A percentile compares a stretch with the other conserved stretches of the same genome.
Conservation (phyloP, 805 yeast species). For the Cyberlindnera maritima region DNA sequence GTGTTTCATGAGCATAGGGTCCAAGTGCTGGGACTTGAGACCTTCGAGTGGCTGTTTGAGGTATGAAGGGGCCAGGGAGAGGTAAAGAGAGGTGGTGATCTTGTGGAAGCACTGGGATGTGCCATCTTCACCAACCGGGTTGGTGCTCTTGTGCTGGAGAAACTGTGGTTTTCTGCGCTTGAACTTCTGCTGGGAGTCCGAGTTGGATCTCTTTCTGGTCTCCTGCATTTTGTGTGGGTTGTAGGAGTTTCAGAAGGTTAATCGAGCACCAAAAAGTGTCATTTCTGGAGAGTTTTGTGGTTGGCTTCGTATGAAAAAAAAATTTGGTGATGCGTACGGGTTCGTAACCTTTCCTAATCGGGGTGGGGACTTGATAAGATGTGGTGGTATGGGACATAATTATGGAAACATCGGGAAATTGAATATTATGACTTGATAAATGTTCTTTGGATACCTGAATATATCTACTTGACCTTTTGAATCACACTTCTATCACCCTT, state of each 20-base stretch:
- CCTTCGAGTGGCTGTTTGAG: slow-evolving; percentile 71
- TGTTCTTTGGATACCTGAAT: too few species aligned
- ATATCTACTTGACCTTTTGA: too few species aligned
- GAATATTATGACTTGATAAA: too few species aligned
- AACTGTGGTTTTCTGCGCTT: slow-evolving; percentile 24
- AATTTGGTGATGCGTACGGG: slow-evolving; percentile 9
- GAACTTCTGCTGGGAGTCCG: slow-evolving; percentile 12
- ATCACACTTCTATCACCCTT: neutral
- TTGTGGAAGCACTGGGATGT: slow-evolving; percentile 67
- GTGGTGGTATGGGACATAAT: too few species aligned
- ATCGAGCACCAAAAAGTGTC: neutral
- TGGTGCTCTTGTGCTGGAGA: slow-evolving; percentile 30
- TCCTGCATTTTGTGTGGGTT: slow-evolving; percentile 6
- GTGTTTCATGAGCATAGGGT: slow-evolving; percentile 84
- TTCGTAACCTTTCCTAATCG: slow-evolving; percentile 2
- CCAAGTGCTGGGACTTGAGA: slow-evolving; percentile 81
- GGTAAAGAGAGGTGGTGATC: slow-evolving; percentile 61
- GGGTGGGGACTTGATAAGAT: too few species aligned
- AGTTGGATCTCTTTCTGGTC: slow-evolving; percentile 19
- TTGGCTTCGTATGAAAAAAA: neutral
- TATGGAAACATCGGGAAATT: neutral
- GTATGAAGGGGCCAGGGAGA: slow-evolving; percentile 86
- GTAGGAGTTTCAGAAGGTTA: too few species aligned
- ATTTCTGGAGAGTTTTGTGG: neutral
- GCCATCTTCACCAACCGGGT: slow-evolving; percentile 41